Base-by-base conservation (phyloP, 2,329 filamentous ascomycete genomes). In the Scleromitrula shiraiana region DNA sequence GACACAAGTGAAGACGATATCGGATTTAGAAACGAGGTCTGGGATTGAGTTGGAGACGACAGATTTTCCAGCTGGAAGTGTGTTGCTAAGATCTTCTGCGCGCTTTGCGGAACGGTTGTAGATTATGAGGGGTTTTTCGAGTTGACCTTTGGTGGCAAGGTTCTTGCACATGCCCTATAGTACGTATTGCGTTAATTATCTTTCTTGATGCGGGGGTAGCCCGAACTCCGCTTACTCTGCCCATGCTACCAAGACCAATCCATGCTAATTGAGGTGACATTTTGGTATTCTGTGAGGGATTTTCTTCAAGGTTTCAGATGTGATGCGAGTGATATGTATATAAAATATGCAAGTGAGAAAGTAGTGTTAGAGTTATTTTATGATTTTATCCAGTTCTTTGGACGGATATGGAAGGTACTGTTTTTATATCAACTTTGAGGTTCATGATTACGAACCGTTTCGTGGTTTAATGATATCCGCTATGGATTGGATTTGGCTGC, bases 161-260 rank as follows among this genome's bases (percentile, higher is more conserved):
- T 95, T 95, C 67, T 83, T 85, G 68, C 75, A 79, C 86, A 95
- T 94, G 54, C 83, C 88, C 58, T 62, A 30, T 14, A 26, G n/a
- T n/a, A n/a, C n/a, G n/a, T 32, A 15, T 38, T 32, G 29, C 27
- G 12, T 35, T 47, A 47, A 27, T 36, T 32, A 39, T 24, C 10
- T 45, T 49, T n/a, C 24, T 36, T 33, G 41, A 17, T 17, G 12
- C 14, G 37, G 14, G n/a, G 39, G 46, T 27, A 38, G 37, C 24
- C 15, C 5, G n/a, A 6, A 33, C 24, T 67, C 17, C 6, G 27
- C 77, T 70, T 70, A 85, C 85, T 62, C 82, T 76, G 56, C 87
- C 89, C 80, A 95, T 95, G 65, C 94, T 94, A 44, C 88, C 88
- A 42, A 95, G 75, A 49, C 89, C 88, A 46, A 94, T 80, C 80